phyloP scores from a whole-genome alignment of 805 yeast species.

The Yarrowia bubula region DNA sequence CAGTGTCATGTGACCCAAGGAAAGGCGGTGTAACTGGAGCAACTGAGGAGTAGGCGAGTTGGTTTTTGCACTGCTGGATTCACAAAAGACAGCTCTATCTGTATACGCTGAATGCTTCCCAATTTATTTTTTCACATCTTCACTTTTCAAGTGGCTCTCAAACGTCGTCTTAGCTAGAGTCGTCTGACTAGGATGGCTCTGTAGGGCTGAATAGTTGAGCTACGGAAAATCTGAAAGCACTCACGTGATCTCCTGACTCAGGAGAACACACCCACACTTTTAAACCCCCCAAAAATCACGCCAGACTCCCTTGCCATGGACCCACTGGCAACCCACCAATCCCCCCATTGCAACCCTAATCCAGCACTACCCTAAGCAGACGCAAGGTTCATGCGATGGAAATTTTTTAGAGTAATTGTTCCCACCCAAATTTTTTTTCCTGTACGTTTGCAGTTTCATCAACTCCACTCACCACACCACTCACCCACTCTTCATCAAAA shows the following conservation, averaged over 20 bases:
- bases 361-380: background rate
- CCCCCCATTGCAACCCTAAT: background rate
- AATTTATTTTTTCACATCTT: background rate
- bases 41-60: no score
- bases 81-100: no score
- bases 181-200: no score
- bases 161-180: background rate
- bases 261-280: no score
- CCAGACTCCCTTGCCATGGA: no score
- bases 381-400: background rate
- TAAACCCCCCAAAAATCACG: no score
- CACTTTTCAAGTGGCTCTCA: background rate
- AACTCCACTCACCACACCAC: background rate
- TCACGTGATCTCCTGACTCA: background rate
- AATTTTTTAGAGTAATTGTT: background rate
- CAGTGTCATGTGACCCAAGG: no score
- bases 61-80: no score
- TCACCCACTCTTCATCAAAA: slow-evolving; percentile 21
- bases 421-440: slow-evolving; percentile 9
- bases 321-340: background rate
- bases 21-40: no score
- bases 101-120: no score
- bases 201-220: no score
- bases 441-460: background rate
- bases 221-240: background rate